Conservation (phyloP, 768 basidiomycete genomes). For the Termitomyces bulborhizus region DNA sequence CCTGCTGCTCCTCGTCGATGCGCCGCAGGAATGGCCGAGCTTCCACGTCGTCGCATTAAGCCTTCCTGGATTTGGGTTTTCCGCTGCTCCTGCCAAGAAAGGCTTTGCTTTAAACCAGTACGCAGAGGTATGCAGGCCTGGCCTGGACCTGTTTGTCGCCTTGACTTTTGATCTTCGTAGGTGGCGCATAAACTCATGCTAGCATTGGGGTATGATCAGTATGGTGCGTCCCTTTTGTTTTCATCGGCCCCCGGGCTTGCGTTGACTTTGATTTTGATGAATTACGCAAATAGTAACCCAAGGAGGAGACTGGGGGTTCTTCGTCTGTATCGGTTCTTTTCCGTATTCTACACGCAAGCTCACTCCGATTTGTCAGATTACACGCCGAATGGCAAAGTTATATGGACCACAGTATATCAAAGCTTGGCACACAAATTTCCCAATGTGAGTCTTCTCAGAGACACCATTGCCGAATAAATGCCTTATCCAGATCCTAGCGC, state of each 20-base stretch:
- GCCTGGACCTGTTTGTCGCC: slow-evolving; percentile 10
- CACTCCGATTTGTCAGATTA: background rate
- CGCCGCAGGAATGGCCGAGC: slow-evolving; percentile 38
- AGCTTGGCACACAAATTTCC: slow-evolving; percentile 46
- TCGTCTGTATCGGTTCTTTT: background rate
- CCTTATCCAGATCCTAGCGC: background rate
- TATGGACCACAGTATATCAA: background rate
- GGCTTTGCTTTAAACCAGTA: slow-evolving; percentile 47
- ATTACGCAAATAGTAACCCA: background rate
- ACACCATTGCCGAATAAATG: background rate
- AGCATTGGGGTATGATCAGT: slow-evolving; percentile 39
- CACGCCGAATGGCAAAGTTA: background rate
- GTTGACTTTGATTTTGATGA: background rate
- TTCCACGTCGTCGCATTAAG: slow-evolving; percentile 60
- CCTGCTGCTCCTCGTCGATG: slow-evolving; percentile 41
- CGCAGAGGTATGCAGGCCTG: slow-evolving; percentile 30
- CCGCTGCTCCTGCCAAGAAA: slow-evolving; percentile 45
- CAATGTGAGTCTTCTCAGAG: slow-evolving; percentile 18
- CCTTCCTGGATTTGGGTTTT: slow-evolving; percentile 59
- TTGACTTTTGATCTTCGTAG: slow-evolving; percentile 16
- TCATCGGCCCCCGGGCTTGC: background rate
- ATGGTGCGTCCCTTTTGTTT: slow-evolving; percentile 24
- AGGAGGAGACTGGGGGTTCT: background rate
- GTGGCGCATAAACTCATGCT: slow-evolving; percentile 44
- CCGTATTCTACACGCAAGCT: background rate